Evolutionary conservation across 2,329 filamentous ascomycete species (phyloP).

Genomic region (Penicillium sclerotigenum): DNA sequence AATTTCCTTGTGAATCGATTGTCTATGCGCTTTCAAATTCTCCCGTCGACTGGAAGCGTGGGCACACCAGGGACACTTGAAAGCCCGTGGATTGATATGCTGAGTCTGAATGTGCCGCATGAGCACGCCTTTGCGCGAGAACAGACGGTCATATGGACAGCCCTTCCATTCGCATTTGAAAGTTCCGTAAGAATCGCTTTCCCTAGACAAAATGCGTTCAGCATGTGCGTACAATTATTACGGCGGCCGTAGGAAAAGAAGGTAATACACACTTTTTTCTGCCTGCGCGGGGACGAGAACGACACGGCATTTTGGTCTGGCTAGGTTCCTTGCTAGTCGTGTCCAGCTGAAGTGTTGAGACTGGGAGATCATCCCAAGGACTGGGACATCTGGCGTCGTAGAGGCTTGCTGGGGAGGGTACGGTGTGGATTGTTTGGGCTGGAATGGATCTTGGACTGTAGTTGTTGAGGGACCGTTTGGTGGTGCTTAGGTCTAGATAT

Average conservation of each 20-base stretch:
- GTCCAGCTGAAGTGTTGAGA: background rate
- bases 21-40: constrained; percentile 5
- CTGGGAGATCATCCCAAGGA: background rate
- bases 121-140: constrained; percentile 5
- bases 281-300: background rate
- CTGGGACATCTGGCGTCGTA: background rate
- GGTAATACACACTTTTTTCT: background rate
- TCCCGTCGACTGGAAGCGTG: constrained; percentile 4
- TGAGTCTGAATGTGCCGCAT: constrained; percentile 7
- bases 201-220: background rate
- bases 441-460: background rate
- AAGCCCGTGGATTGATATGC: constrained; percentile 2
- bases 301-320: background rate
- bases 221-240: background rate
- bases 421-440: background rate
- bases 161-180: constrained; percentile 2
- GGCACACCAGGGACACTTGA: constrained; percentile 1
- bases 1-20: background rate
- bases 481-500: background rate
- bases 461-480: background rate
- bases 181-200: background rate
- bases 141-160: constrained; percentile 2
- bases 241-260: no score
- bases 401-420: background rate
- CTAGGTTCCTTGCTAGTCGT: background rate